Evolutionary conservation across 495 filamentous ascomycete species (phyloP).

Genomic region (Neurospora terricola): DNA sequence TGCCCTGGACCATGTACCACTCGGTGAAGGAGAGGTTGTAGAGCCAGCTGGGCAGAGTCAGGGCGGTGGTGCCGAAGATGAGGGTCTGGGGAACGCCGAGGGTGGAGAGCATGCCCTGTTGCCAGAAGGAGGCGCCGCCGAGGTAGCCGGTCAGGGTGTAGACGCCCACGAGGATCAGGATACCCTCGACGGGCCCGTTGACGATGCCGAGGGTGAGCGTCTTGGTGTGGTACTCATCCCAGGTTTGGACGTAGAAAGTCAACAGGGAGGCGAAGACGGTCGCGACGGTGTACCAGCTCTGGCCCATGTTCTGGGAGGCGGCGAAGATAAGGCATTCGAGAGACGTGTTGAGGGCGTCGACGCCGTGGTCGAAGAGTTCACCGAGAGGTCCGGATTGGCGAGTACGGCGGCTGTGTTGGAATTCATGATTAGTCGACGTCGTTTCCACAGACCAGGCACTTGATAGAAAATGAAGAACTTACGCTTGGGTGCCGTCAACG

Average conservation of each 20-base stretch:
- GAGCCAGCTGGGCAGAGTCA: constrained; percentile 55
- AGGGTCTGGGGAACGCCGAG: constrained; percentile 56
- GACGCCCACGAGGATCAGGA: constrained; percentile 71
- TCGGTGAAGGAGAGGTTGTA: constrained; percentile 78
- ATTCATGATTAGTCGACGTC: not conserved
- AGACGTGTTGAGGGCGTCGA: constrained; percentile 93
- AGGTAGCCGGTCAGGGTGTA: constrained; percentile 77
- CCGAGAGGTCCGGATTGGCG: constrained; percentile 87
- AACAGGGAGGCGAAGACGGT: constrained; percentile 63
- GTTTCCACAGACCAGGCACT: not conserved
- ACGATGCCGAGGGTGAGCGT: constrained; percentile 86
- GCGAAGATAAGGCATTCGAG: constrained; percentile 89
- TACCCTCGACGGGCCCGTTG: constrained; percentile 91
- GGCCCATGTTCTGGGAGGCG: constrained; percentile 81
- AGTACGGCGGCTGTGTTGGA: constrained; percentile 60
- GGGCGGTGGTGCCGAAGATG: constrained; percentile 48
- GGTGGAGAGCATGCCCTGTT: constrained; percentile 63
- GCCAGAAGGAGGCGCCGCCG: constrained; percentile 89
- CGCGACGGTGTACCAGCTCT: constrained; percentile 81
- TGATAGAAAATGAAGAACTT: constrained; percentile 25
- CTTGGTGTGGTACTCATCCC: constrained; percentile 98
- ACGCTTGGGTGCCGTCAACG: constrained; percentile 90
- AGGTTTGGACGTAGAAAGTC: constrained; percentile 97
- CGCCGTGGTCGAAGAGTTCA: constrained; percentile 95
- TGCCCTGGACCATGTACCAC: constrained; percentile 91